Evolutionary conservation across 352 stramenopile species (phyloP), one percentile per base, ranked within the genome.

Genomic region (Pythium guiyangense): DNA sequence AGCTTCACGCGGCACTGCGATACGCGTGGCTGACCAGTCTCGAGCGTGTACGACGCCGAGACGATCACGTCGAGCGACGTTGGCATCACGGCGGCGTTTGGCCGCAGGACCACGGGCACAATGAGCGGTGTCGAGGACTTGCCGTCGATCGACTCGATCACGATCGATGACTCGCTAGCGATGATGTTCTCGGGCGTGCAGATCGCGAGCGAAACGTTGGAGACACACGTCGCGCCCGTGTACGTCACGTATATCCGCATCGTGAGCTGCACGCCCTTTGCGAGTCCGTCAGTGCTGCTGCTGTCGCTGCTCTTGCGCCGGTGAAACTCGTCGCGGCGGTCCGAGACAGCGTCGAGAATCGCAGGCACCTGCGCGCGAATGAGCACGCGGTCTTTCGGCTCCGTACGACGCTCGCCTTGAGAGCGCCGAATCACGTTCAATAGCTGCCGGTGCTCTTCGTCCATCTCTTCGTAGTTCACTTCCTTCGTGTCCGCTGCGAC

Each of bases 391-490:
- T 94, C 84, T 34, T 89, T 90, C 0, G 83, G 76, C 45, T 94
- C 84, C 0, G 73, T 73, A 15, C 73, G 59, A 10, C 78, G 70
- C 53, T 92, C 80, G 11, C 74, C 72, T 34, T 93, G 84, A n/a
- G 77, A 67, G 5, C 83, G 72, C 10, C 87, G 70, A 51, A 96
- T 96, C n/a, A 93, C 78, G 52, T 92, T 87, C 15, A 97, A 71
- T 17, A 97, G 62, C 47, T 86, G 71, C 17, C 87, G 82, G 46
- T 97, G 85, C 60, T 97, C 90, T 51, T 92, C 84, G 54, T 97
- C 88, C 69, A 97, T 96, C 55, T 95, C 85, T 53, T 94, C 87
- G 51, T 96, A 96, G 57, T 96, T 93, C 42, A 97, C 67, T 27
- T 96, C 85, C 48, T 96, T 96, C 18, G 69, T 73, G 34, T 89